These are phyloP conservation scores for Capsella bursapastoris DNA, from an alignment of 345 rosid genomes.

Conservation along the genomic window DNA sequence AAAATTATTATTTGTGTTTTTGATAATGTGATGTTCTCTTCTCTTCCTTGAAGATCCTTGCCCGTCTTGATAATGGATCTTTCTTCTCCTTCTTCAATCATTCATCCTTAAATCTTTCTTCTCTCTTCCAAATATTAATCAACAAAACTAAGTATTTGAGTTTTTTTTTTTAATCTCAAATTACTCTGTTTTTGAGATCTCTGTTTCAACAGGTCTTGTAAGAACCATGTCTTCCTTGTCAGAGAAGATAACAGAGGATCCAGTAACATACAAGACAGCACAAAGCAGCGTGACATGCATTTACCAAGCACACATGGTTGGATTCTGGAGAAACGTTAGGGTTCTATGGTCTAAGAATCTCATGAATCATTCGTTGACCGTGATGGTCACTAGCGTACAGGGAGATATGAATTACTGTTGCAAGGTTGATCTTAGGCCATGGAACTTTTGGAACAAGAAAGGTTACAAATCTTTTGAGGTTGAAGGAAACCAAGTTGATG, in stretches of 20 bases:
- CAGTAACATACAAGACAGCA: slow-evolving; percentile 51
- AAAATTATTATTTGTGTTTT: not conserved
- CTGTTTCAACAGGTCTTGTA: not conserved
- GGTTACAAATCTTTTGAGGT: slow-evolving; percentile 68
- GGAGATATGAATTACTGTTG: slow-evolving; percentile 56
- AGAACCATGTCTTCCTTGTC: slow-evolving; percentile 30
- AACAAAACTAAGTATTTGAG: no score
- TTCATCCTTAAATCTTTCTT: slow-evolving; percentile 1
- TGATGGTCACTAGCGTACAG: slow-evolving; percentile 57
- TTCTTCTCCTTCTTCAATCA: slow-evolving; percentile 29
- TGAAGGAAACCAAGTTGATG: slow-evolving; percentile 61
- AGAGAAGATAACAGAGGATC: slow-evolving; percentile 64
- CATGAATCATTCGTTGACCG: slow-evolving; percentile 67
- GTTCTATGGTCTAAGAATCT: slow-evolving; percentile 72
- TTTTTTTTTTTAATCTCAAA: not conserved
- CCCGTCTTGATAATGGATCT: slow-evolving; percentile 8
- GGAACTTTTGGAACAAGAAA: slow-evolving; percentile 85
- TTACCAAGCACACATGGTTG: slow-evolving; percentile 67
- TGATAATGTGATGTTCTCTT: slow-evolving; percentile 18
- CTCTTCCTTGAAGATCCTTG: slow-evolving; percentile 20
- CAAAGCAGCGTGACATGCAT: slow-evolving; percentile 75
- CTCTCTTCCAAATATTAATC: not conserved
- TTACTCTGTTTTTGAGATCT: not conserved
- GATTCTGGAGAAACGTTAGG: slow-evolving; percentile 65
- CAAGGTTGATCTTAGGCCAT: slow-evolving; percentile 81